Base-by-base conservation (phyloP, 306 rosid species). In the Vigna reflexopilosa region DNA sequence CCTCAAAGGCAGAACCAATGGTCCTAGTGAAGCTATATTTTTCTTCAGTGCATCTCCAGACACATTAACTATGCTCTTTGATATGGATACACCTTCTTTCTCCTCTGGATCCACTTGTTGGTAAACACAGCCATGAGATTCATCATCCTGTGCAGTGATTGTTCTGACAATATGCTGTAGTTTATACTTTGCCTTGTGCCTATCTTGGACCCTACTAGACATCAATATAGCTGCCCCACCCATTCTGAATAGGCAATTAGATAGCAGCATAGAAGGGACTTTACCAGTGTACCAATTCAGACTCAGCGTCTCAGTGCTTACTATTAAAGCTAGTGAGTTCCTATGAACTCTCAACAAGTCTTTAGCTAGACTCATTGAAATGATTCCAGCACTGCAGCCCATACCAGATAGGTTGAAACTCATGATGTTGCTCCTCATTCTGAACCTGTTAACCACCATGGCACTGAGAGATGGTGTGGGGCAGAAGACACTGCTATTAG, bases 331-430 rank as follows among this genome's bases (percentile, higher is more conserved):
- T 80, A 88, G 58, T 10, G 92, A 86, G 51, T 85, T 86, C 36
- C 76, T 66, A 28, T 87, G 87, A 73, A 90, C 92, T 66, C 85
- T 89, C 78, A 90, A 77, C 70, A 90, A 77, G 68, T 89, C 88
- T 55, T 83, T 85, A 7, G 92, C 95, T 1, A 90, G 80, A 68
- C 84, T 79, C 44, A 83, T 77, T 2, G 95, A 61, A 71, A 88
- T 79, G 1, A 88, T 20, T 38, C 92, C 92, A 10, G 95, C 95
- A 47, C 95, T 90, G 32, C 92, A 90, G 42, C 95, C 95, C 92
- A 88, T 90, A 11, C 92, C 95, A 13, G 92, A 85, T 44, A 90
- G 81, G 65, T 87, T 73, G 73, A 86, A 90, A 50, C 86, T 90
- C 82, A 79, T 81, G 62, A 88, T 84, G 73, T 85, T 67, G 69